Conservation (phyloP, 495 filamentous ascomycete genomes). For the Penicillium coprophilum region DNA sequence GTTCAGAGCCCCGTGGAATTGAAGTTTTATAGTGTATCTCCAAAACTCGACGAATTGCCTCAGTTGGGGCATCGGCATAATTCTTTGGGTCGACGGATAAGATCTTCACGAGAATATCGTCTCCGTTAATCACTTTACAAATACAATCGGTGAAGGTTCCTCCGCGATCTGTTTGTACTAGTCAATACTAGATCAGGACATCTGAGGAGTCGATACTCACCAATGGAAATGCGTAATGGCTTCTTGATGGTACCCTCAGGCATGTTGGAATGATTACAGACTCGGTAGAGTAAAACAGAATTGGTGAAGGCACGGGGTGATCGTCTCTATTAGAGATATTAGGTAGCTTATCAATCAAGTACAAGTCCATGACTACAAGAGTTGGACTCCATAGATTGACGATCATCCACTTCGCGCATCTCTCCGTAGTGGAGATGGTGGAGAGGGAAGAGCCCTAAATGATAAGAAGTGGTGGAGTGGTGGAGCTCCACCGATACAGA, state of each 20-base stretch:
- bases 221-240: slow-evolving; percentile 12
- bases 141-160: slow-evolving; percentile 28
- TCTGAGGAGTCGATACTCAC: slow-evolving; percentile 2
- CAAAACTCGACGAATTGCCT: slow-evolving; percentile 16
- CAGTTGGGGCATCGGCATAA: slow-evolving; percentile 19
- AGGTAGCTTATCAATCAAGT: slow-evolving; percentile 4
- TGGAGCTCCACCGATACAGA: slow-evolving; percentile 8
- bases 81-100: slow-evolving; percentile 18
- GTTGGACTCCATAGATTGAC: background rate
- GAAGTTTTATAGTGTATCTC: slow-evolving; percentile 1
- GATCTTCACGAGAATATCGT: slow-evolving; percentile 18
- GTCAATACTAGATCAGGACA: background rate
- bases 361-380: background rate
- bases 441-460: background rate
- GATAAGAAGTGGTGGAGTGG: slow-evolving; percentile 3
- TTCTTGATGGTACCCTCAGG: slow-evolving; percentile 11
- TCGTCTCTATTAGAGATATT: slow-evolving; percentile 2
- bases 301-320: slow-evolving; percentile 5
- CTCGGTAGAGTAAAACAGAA: slow-evolving; percentile 2
- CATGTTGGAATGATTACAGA: slow-evolving; percentile 8
- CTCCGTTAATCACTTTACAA: slow-evolving; percentile 3
- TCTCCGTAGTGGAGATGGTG: slow-evolving; percentile 10
- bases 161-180: slow-evolving; percentile 19
- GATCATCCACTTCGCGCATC: slow-evolving; percentile 7
- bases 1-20: slow-evolving; percentile 12